Evolutionary conservation across 2,329 filamentous ascomycete species (phyloP).

Genomic region (Microcyclospora pomicola): DNA sequence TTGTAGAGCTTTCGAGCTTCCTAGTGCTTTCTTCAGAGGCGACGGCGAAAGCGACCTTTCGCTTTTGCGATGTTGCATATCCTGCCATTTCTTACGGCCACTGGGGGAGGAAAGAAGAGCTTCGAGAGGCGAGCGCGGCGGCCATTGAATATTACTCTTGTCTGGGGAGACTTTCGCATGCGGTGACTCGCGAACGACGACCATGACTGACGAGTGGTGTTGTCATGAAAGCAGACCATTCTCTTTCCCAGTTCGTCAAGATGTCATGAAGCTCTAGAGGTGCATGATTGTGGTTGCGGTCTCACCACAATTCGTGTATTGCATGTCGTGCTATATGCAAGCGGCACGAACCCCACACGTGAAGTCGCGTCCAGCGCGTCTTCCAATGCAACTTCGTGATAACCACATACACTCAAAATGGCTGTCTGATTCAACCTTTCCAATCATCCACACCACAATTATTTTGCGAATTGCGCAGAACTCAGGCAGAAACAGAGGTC

Average conservation of each 20-base stretch:
- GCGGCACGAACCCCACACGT: not conserved
- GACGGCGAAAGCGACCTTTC: slow-evolving; percentile 42
- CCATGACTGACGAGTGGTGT: slow-evolving; percentile 13
- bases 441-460: no score
- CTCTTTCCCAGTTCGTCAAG: not conserved
- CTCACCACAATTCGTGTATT: not conserved
- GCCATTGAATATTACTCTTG: slow-evolving; percentile 38
- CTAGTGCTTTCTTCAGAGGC: slow-evolving; percentile 24
- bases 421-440: no score
- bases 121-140: slow-evolving; percentile 48
- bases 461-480: no score
- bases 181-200: slow-evolving; percentile 36
- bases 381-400: not conserved
- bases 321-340: not conserved
- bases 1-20: slow-evolving; percentile 17
- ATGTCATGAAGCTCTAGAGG: not conserved
- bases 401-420: not conserved
- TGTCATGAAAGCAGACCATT: not conserved
- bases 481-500: no score
- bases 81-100: slow-evolving; percentile 61
- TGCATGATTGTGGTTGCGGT: not conserved
- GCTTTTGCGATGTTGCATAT: slow-evolving; percentile 37
- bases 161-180: slow-evolving; percentile 31
- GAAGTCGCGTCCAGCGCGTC: not conserved
- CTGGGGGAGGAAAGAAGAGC: slow-evolving; percentile 57